phyloP scores from a whole-genome alignment of 1,284 basidiomycete species.

The Ustilago vetiveriae region DNA sequence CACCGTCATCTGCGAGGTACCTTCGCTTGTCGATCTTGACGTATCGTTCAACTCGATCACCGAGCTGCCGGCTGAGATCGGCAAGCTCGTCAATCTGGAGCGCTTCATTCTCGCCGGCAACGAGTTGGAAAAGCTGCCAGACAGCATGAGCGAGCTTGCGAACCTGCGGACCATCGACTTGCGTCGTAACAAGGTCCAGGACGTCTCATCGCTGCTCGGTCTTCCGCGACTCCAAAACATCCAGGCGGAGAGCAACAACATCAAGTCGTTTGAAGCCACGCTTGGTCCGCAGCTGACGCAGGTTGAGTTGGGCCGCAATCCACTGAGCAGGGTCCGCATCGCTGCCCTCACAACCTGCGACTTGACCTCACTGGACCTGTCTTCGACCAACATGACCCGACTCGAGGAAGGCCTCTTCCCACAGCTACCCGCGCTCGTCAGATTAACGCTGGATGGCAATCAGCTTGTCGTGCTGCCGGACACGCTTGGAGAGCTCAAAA shows the following conservation, averaged over 20 bases:
- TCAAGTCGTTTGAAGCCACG: slow-evolving; percentile 59
- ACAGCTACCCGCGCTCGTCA: slow-evolving; percentile 54
- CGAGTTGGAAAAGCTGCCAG: slow-evolving; percentile 56
- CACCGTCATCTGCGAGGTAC: slow-evolving; percentile 78
- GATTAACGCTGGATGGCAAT: slow-evolving; percentile 69
- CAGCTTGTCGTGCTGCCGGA: slow-evolving; percentile 86
- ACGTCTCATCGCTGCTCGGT: slow-evolving; percentile 54
- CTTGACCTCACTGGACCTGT: slow-evolving; percentile 85
- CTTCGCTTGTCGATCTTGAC: slow-evolving; percentile 83
- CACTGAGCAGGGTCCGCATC: slow-evolving; percentile 58
- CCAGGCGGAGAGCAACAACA: slow-evolving; percentile 61
- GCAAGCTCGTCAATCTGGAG: slow-evolving; percentile 71
- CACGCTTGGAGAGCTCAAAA: slow-evolving; percentile 77
- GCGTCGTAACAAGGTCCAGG: slow-evolving; percentile 59
- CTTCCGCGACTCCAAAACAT: slow-evolving; percentile 57
- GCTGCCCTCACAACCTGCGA: slow-evolving; percentile 71
- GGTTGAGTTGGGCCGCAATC: slow-evolving; percentile 62
- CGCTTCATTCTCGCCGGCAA: slow-evolving; percentile 63
- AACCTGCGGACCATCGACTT: slow-evolving; percentile 61
- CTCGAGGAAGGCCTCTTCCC: slow-evolving; percentile 74
- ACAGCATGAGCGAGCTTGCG: slow-evolving; percentile 48
- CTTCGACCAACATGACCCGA: slow-evolving; percentile 86
- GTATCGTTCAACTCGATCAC: slow-evolving; percentile 93
- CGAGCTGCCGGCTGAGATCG: slow-evolving; percentile 82
- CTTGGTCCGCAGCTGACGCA: slow-evolving; percentile 46